Base-by-base conservation (phyloP, 495 filamentous ascomycete genomes). In the Tuber calosporum region DNA sequence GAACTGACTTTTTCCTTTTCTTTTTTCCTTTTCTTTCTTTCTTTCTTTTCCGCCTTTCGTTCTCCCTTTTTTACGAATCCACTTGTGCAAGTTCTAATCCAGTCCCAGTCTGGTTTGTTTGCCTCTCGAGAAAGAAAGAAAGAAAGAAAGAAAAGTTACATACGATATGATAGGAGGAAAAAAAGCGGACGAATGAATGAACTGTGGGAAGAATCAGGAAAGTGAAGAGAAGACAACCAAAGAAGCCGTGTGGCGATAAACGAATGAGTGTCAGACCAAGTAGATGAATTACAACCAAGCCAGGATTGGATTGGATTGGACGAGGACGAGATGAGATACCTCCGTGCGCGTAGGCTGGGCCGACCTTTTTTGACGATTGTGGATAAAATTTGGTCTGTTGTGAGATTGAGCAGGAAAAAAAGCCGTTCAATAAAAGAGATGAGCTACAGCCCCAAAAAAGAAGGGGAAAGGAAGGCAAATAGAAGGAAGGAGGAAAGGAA, bases 241-340 rank as follows among this genome's bases (percentile, higher is more conserved):
- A 34, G 53, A 62, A 34, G 26, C 53, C 34, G 26, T 78, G 40
- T 69, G 26, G 69, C 74, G 75, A 77, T 78, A 77, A 69, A 71
- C 76, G 70, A 78, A 77, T 78, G 71, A 67, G 67, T 71, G 75
- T 53, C 70, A 58, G 75, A 70, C 71, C 74, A 74, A 71, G 40
- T 39, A 73, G 76, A 77, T 77, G 76, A 77, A 34, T 17, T 17
- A 17, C 6, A 62, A 78, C 70, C 75, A 74, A 69, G 75, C 76
- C 73, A 70, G 76, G 71, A 78, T 73, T 71, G 76, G 70, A 39
- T 68, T 58, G 48, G 45, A 53, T 53, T 62, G 53, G 53, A 62
- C 19, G 53, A 62, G 53, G 53, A 13, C 26, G 53, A 62, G 53
- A 62, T 62, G 53, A 62, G 53, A 30, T 62, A 34, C 26, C 26